Percentiles rank a stretch among this genome's conserved stretches.
These are phyloP conservation scores for Acanthamoeba healyi DNA, from an alignment of 208 protist species.

Conservation along the genomic window DNA sequence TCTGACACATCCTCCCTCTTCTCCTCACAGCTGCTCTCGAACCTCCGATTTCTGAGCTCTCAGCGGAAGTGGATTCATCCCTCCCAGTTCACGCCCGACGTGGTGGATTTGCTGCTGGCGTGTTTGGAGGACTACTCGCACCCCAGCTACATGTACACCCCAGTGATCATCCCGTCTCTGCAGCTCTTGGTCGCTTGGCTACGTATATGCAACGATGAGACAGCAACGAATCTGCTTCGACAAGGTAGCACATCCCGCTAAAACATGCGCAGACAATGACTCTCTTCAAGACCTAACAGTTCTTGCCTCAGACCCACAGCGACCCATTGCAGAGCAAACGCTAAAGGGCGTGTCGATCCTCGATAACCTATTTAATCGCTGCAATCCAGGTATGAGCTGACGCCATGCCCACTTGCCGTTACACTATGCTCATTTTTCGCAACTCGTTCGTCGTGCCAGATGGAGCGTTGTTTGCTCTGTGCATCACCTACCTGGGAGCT, in stretches of 20 bases:
- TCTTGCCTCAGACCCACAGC: background rate
- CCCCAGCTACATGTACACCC: slow-evolving; percentile 4
- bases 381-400: background rate
- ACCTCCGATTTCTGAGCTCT: slow-evolving; percentile 1
- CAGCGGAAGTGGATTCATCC: slow-evolving; percentile 13
- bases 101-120: background rate
- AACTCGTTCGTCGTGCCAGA: background rate
- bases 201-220: background rate
- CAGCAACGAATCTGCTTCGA: background rate
- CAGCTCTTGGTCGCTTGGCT: slow-evolving; percentile 20
- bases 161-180: background rate
- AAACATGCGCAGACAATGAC: background rate
- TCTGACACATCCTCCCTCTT: background rate
- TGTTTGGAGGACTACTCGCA: slow-evolving; percentile 43
- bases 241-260: background rate
- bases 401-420: background rate
- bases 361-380: background rate
- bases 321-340: background rate
- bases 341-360: background rate
- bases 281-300: background rate
- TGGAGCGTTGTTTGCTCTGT: slow-evolving; percentile 26
- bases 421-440: too few species aligned
- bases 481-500: slow-evolving; percentile 10
- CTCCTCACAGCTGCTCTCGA: slow-evolving; percentile 15
- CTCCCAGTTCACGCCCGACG: background rate